These are phyloP conservation scores for Xylariaceae sp. DNA, from an alignment of 2,329 filamentous ascomycete species.

Conservation along the genomic window DNA sequence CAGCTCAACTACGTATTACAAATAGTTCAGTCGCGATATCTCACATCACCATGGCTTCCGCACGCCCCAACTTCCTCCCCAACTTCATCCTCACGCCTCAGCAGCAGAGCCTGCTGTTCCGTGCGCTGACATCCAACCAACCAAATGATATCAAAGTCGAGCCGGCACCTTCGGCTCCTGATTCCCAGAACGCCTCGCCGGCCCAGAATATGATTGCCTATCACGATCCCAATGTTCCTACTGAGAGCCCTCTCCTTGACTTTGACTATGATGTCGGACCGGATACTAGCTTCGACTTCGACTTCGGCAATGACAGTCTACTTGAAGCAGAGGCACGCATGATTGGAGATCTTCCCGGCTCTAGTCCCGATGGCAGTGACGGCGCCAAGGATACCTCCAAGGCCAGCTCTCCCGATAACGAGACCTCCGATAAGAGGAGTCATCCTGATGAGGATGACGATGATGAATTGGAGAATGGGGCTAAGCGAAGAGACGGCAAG, in stretches of 20 bases:
- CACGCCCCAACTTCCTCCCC: conserved; percentile 40
- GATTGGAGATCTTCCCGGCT: conserved; percentile 69
- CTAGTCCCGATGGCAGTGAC: conserved; percentile 26
- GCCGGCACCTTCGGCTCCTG: conserved; percentile 42
- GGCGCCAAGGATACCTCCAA: conserved; percentile 36
- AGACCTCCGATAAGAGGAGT: conserved; percentile 64
- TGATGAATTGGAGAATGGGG: conserved; percentile 44
- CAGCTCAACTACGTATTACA: background rate
- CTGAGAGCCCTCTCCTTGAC: conserved; percentile 78
- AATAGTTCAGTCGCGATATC: background rate
- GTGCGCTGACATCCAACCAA: conserved; percentile 69
- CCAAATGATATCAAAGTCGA: conserved; percentile 36
- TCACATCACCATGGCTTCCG: conserved; percentile 45
- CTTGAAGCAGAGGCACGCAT: conserved; percentile 46
- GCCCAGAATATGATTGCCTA: conserved; percentile 37
- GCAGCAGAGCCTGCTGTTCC: conserved; percentile 70
- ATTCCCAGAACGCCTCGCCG: conserved; percentile 47
- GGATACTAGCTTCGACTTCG: conserved; percentile 72
- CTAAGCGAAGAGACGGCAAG: conserved; percentile 74
- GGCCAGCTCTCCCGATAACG: conserved; percentile 56
- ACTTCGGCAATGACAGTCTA: conserved; percentile 49
- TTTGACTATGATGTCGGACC: conserved; percentile 73
- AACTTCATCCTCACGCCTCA: conserved; percentile 68
- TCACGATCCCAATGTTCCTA: conserved; percentile 47
- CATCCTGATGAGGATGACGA: conserved; percentile 67